phyloP scores from a whole-genome alignment of 352 stramenopile species.

The Paralagenidium karlingii region DNA sequence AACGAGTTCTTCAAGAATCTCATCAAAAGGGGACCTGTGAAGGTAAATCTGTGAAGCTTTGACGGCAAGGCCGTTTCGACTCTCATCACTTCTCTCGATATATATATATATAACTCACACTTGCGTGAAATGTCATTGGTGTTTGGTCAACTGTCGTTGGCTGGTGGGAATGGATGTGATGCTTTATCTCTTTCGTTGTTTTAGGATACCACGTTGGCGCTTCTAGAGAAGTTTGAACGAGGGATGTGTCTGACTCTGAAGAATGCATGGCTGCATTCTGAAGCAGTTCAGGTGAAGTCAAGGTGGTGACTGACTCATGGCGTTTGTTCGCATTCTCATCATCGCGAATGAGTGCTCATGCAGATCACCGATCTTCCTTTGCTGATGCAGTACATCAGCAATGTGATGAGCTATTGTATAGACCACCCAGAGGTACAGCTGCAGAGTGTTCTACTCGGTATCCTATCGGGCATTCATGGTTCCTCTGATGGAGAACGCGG shows the following conservation, averaged over 20 bases:
- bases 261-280: conserved; percentile 84
- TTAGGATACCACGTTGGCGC: conserved; percentile 48
- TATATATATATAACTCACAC: no score
- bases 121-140: neutral
- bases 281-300: conserved; percentile 77
- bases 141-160: neutral
- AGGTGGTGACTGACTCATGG: no score
- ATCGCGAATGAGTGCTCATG: neutral
- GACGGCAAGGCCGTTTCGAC: conserved; percentile 1
- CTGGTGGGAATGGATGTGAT: neutral
- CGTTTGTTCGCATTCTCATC: neutral
- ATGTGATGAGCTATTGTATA: conserved; percentile 69
- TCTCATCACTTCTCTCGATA: conserved; percentile 1
- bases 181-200: neutral
- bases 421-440: conserved; percentile 39
- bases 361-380: conserved; percentile 85
- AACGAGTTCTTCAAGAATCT: conserved; percentile 66
- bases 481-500: neutral
- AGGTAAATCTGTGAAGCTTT: no score
- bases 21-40: conserved; percentile 44
- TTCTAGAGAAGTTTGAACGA: conserved; percentile 78
- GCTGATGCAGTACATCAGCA: conserved; percentile 79
- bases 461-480: neutral
- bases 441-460: neutral
- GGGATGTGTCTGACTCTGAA: conserved; percentile 81